Base-by-base conservation (phyloP, 148 eudicot genomes). In the Rhododendron henanense region DNA sequence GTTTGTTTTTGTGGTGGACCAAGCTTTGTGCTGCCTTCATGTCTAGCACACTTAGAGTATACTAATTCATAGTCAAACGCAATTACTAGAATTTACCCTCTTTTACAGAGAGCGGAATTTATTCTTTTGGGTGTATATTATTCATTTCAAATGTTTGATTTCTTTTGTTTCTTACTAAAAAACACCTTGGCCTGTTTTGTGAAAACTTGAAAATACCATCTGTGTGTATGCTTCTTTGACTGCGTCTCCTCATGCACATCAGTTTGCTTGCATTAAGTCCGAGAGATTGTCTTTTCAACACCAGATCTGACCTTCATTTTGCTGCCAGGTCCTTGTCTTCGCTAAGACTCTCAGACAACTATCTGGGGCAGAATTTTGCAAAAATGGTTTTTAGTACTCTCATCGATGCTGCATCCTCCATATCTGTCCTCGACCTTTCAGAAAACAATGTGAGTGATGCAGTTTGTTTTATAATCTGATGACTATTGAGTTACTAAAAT, bases 371-470 rank as follows among this genome's bases (percentile, higher is more conserved):
- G 84, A 89, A 90, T 39, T 92, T 88, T 88, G 96, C 93, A 14
- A 94, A 88, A 84, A 88, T 86, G 88, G 83, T 90, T 65, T 88
- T 96, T 65, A 88, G 63, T 85, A 84, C 94, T 47, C 92, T 96
- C 88, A 86, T 92, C 61, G 93, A 94, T 90, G 90, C 93, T 55
- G 90, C 94, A 73, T 91, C 94, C 81, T 69, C 88, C 87, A 86
- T 92, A 75, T 89, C 92, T 78, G 48, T 85, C 74, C 94, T 95
- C 57, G 99, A 95, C 78, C 88, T 93, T 79, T 95, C 98, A 84
- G 95, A 93, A 88, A 95, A 96, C 89, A 89, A 92, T 81, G 99
- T 95, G 83, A 92, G 98, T 89, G 65, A 21, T 81, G 31, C 82
- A 41, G 80, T 65, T 44, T 79, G 81, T 85, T 78, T 61, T 14